Evolutionary conservation across 2,329 filamentous ascomycete genomes (phyloP), one percentile per base, ranked within the genome.

Genomic region (Talaromyces atroroseus): DNA sequence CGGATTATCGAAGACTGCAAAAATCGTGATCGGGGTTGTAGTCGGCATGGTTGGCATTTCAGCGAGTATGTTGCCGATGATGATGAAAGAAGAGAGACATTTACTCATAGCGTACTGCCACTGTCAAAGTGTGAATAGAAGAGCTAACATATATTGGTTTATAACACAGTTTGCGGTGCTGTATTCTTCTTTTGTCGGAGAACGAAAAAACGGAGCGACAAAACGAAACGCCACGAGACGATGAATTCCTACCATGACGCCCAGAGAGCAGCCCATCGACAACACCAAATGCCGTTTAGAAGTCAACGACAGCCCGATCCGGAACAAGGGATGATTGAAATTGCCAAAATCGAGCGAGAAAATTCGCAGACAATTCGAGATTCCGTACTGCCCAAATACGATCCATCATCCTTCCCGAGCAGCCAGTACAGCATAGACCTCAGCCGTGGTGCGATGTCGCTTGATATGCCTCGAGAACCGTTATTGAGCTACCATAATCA

Each of bases 341-440:
- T 52, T 16, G 49, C 50, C 21, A 46, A 34, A 36, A 18, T 51
- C 21, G 24, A 26, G 44, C 47, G 16, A 53, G 44, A n/a, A n/a
- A n/a, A 61, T 40, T 36, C 32, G 12, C 11, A 12, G 32, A 61
- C 63, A 23, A 44, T 18, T 7, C 52, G 52, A 32, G 68, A 71
- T 49, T 64, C 64, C 44, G 53, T 58, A 26, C 40, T 71, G 14
- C 66, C 69, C 24, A 61, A 63, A 21, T 73, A 73, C 56, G 66
- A 73, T 47, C 70, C 70, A 1, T 71, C 70, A 16, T 63, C 61
- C 38, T 73, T 71, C 26, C 57, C 54, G 20, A 40, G 29, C 48
- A 21, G 53, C 26, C 49, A 52, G 29, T 49, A 54, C 16, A 54
- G 56, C 36, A 38, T 58, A 10, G 56, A 58, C 20, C 54, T 46